Base-by-base conservation (phyloP, 768 basidiomycete species). In the Macrocybe gigantea region DNA sequence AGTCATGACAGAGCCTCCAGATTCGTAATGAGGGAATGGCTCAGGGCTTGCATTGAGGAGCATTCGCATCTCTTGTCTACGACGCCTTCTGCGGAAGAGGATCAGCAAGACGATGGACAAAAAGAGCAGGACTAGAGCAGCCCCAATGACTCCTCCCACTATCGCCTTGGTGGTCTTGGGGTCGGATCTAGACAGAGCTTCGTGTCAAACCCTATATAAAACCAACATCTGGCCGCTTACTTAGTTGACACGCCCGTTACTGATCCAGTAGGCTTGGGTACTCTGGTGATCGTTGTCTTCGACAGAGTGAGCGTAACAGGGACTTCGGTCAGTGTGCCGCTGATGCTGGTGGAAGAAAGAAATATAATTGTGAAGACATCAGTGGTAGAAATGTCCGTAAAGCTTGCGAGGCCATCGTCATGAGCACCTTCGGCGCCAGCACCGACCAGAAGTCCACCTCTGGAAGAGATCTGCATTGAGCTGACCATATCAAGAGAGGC, bases 141-240 rank as follows among this genome's bases (percentile, higher is more conserved):
- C 58, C 33, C 54, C 52, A 13, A 56, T 45, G 30, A 33, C 15
- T n/a, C 56, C 58, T 6, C 56, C 58, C 6, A 54, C 42, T n/a
- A 56, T 22, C 10, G 56, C 54, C 14, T 33, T 41, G 30, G 22
- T 48, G 8, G 48, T 52, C 9, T 44, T 50, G 4, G 57, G 53
- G 11, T 47, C 22, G 22, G 22, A 22, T 22, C 22, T 22, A 22
- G 22, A 22, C 4, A 22, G 22, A 22, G 22, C 22, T 22, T 22
- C 22, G 22, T 22, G 22, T 22, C 22, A 22, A 22, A 22, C 4
- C 22, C 22, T 4, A 22, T 22, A 22, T 36, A 44, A 38, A 38
- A 38, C 34, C 7, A 36, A 37, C 44, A 22, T 15, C 7, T 9
- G n/a, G 5, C 13, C 13, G 13, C 14, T 29, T n/a, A 22, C 31